Conservation (phyloP, 768 basidiomycete genomes). For the Nevesoporus exiguus region DNA sequence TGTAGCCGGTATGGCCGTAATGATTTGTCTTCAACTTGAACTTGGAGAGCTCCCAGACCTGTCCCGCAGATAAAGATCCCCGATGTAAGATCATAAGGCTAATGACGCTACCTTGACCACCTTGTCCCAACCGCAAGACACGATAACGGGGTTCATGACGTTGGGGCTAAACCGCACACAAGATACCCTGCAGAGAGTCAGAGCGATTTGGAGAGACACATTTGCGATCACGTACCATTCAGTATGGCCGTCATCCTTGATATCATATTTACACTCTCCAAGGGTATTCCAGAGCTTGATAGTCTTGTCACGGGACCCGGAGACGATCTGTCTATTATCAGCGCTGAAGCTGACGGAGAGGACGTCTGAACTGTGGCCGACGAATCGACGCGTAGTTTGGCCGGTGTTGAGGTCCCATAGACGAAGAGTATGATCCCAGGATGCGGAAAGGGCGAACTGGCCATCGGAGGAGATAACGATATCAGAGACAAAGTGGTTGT, state of each 20-base stretch:
- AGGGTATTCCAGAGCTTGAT: conserved; percentile 99
- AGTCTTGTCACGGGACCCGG: conserved; percentile 91
- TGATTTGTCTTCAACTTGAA: conserved; percentile 99
- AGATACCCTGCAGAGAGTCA: conserved; percentile 68
- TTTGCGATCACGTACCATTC: conserved; percentile 64
- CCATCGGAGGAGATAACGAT: conserved; percentile 99
- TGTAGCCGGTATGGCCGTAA: conserved; percentile 98
- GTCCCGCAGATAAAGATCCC: conserved; percentile 32
- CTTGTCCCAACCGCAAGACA: conserved; percentile 99
- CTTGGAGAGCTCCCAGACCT: conserved; percentile 99
- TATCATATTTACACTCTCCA: conserved; percentile 99
- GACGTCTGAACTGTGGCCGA: conserved; percentile 97
- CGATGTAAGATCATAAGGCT: not conserved
- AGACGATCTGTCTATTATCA: conserved; percentile 99
- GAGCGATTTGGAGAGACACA: not conserved
- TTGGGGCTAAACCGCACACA: conserved; percentile 99
- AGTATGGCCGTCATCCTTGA: conserved; percentile 96
- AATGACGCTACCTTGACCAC: conserved; percentile 85
- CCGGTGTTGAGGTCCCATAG: conserved; percentile 99
- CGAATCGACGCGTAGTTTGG: conserved; percentile 91
- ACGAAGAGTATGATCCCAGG: conserved; percentile 99
- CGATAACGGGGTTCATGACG: conserved; percentile 95
- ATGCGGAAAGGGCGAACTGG: conserved; percentile 98
- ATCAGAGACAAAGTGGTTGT: conserved; percentile 99
- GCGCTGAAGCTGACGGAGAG: conserved; percentile 99